These are phyloP conservation scores for Phytophthora syringae DNA, from an alignment of 352 stramenopile genomes.

Conservation along the genomic window DNA sequence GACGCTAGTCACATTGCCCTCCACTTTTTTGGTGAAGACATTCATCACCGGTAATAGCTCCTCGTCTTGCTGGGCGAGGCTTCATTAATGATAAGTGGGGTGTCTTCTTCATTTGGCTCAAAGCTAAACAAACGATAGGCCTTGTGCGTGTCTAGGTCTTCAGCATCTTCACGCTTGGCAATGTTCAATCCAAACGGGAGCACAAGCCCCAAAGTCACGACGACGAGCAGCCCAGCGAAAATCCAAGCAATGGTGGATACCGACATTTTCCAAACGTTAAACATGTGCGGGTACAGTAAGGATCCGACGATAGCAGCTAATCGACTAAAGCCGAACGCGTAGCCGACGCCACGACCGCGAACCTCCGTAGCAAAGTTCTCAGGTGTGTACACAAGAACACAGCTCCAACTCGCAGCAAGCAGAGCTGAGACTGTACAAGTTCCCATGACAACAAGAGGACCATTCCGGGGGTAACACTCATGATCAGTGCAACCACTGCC, in stretches of 20 bases:
- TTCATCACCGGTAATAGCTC: background rate
- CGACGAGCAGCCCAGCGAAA: constrained; percentile 21
- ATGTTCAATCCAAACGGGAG: background rate
- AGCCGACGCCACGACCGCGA: constrained; percentile 35
- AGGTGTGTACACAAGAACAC: constrained; percentile 31
- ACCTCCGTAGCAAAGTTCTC: constrained; percentile 12
- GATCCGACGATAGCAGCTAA: constrained; percentile 28
- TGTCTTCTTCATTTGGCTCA: background rate
- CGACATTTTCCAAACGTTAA: constrained; percentile 43
- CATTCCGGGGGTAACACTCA: constrained; percentile 34
- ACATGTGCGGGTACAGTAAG: constrained; percentile 41
- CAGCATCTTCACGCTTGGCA: background rate
- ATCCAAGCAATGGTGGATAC: constrained; percentile 24
- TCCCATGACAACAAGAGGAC: constrained; percentile 12
- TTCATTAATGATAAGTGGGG: background rate
- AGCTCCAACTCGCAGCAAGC: constrained; percentile 27
- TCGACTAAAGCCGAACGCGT: constrained; percentile 33
- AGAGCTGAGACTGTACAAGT: constrained; percentile 27
- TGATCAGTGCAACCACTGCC: constrained; percentile 14
- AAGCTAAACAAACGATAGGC: background rate
- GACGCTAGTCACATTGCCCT: no score
- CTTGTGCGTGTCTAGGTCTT: background rate
- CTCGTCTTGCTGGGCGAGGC: background rate
- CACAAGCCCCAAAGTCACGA: background rate
- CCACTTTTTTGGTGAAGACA: background rate